Evolutionary conservation across 495 filamentous ascomycete genomes (phyloP).

Genomic region (Haplographium delicatum): DNA sequence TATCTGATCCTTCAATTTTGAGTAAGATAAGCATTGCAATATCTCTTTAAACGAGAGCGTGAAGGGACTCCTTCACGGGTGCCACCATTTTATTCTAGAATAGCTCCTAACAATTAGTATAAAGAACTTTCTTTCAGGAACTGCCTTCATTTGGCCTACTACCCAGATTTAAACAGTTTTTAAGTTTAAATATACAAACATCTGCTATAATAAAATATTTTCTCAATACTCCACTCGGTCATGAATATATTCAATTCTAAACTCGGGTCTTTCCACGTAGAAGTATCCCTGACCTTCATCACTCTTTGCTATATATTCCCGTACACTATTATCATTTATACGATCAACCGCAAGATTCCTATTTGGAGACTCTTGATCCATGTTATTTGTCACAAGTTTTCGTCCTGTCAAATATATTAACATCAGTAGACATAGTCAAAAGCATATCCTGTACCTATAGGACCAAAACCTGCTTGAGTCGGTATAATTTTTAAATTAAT

Average conservation of each 20-base stretch:
- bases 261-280: conserved; percentile 1
- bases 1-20: too few relatives aligned
- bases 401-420: background rate
- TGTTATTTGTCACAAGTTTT: background rate
- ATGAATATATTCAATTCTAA: conserved; percentile 1
- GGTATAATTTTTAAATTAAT: conserved; percentile 8
- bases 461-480: conserved; percentile 2
- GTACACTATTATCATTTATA: background rate
- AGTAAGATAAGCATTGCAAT: too few relatives aligned
- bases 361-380: background rate
- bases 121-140: too few relatives aligned
- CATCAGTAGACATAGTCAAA: background rate
- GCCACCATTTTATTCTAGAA: too few relatives aligned
- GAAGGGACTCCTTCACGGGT: too few relatives aligned
- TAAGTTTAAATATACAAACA: background rate
- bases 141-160: too few relatives aligned
- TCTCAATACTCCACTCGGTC: conserved; percentile 10
- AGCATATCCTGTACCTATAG: too few relatives aligned
- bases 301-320: background rate
- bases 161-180: too few relatives aligned
- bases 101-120: too few relatives aligned
- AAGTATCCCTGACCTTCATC: too few relatives aligned
- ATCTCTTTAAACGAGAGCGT: too few relatives aligned
- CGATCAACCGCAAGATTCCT: background rate
- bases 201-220: background rate